Evolutionary conservation across 176 grass and related monocot genomes (phyloP), one percentile per base, ranked within the genome.

Genomic region (Saccharum spontaneum): DNA sequence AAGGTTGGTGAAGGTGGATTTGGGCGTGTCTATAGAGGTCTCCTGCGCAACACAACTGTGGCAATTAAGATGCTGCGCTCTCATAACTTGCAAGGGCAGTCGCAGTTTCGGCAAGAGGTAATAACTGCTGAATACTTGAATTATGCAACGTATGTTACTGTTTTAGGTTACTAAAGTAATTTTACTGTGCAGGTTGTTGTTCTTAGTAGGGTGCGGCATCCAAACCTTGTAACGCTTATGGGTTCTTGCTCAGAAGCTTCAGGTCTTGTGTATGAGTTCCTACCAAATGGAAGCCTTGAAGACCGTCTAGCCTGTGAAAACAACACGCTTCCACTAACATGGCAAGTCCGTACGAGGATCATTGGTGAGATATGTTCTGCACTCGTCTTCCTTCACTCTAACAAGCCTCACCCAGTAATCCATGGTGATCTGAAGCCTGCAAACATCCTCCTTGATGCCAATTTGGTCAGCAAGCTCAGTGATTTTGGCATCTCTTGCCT

Each of bases 101-200:
- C 87, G 11, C 88, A 95, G 54, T 97, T 97, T 70, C 83, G 89
- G 44, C 80, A 92, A 87, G 94, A 97, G 92, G 94, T 94, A 88
- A 48, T 46, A 67, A 13, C 46, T 57, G 1, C 18, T 12, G 30
- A 28, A 81, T 23, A 75, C 12, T 10, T 48, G 28, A 70, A 76
- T 49, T 28, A 3, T 33, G 13, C 20, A 46, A 30, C 28, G 0
- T 15, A 14, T 57, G 24, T 45, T 63, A 52, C 61, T 78, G 3
- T 52, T 59, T 60, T 75, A 46, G 6, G 30, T 44, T 60, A 34
- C 48, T 67, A 59, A 76, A 34, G 69, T 83, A 69, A 81, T 79
- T 44, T 85, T 43, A 34, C 7, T 70, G 22, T 30, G 46, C 79
- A 97, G 92, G 86, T 97, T 80, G 66, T 43, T 83, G 82, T 97